Evolutionary conservation across 148 eudicot genomes (phyloP), one percentile per base, ranked within the genome.

Genomic region (Silene conica): DNA sequence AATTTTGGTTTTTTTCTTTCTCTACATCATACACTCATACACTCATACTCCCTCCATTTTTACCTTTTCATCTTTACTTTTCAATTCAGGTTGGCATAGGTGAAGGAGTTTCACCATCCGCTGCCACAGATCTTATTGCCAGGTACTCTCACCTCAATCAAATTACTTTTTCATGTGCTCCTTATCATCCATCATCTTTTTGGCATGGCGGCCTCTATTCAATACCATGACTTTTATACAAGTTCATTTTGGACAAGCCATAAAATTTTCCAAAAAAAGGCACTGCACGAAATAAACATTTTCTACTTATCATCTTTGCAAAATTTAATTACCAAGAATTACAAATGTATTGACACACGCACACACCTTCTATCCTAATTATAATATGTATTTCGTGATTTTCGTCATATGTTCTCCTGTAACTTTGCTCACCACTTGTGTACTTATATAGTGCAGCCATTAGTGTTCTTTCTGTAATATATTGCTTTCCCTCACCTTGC

Each of bases 31-130:
- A n/a, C n/a, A n/a, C n/a, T n/a, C n/a, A n/a, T n/a, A n/a, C n/a
- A n/a, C n/a, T n/a, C n/a, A n/a, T n/a, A n/a, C n/a, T n/a, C n/a
- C n/a, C n/a, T n/a, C n/a, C n/a, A n/a, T n/a, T n/a, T n/a, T 67
- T 25, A 41, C 20, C 18, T 9, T 2, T 54, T 63, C 45, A 41
- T 14, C 48, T 73, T 59, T 14, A 21, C 55, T 10, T 69, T 15
- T 45, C 23, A 75, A 25, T 83, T 57, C 81, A 95, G 99, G 99
- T 95, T 83, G 99, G 99, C 63, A 95, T 95, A 25, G 99, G 99
- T 50, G 99, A 95, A 90, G 99, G 99, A 43, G 99, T 95, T 78
- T 95, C 99, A n/a, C 99, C 99, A 76, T 87, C 99, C 25, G 97
- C 99, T 80, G 99, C 99, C 43, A 95, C 97, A 34, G 97, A 92